Conservation (phyloP, 331 rosid species). For the Pyracantha coccinea region DNA sequence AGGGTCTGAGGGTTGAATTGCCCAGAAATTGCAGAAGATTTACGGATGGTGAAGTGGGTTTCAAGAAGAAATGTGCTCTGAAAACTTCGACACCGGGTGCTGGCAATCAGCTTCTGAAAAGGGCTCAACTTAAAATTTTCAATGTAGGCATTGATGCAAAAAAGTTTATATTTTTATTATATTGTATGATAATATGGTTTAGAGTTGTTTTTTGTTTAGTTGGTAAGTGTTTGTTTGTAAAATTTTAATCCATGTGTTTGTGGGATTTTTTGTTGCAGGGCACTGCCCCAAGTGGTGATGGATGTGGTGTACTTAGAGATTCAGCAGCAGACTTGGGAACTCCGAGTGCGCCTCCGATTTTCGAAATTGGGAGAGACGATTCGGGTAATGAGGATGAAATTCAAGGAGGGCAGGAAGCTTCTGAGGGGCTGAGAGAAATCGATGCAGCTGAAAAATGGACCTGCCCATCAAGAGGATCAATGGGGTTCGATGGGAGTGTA, state of each 20-base stretch:
- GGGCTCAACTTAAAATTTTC: slow-evolving; percentile 29
- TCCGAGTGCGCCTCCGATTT: slow-evolving; percentile 97
- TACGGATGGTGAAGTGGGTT: slow-evolving; percentile 55
- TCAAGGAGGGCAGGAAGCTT: slow-evolving; percentile 13
- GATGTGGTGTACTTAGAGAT: slow-evolving; percentile 34
- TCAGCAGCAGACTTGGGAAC: slow-evolving; percentile 59
- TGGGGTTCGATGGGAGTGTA: slow-evolving; percentile 32
- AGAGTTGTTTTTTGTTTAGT: not conserved
- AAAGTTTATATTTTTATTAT: no score
- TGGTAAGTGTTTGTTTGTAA: no score
- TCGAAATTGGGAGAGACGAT: slow-evolving; percentile 24
- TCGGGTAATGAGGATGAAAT: slow-evolving; percentile 22
- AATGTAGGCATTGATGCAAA: slow-evolving; percentile 18
- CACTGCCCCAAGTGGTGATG: slow-evolving; percentile 16
- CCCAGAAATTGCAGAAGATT: slow-evolving; percentile 53
- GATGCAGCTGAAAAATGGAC: slow-evolving; percentile 24
- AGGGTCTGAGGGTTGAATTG: slow-evolving; percentile 52
- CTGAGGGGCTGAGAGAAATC: slow-evolving; percentile 21
- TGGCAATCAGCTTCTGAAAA: slow-evolving; percentile 35
- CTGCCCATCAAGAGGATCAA: slow-evolving; percentile 42
- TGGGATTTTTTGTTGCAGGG: slow-evolving; percentile 21
- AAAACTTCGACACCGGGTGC: slow-evolving; percentile 47
- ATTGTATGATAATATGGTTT: no score
- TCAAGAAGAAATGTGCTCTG: slow-evolving; percentile 27
- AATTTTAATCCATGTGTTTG: no score